Base-by-base conservation (phyloP, 1,139 yeast species). In the Taphrina sp. region DNA sequence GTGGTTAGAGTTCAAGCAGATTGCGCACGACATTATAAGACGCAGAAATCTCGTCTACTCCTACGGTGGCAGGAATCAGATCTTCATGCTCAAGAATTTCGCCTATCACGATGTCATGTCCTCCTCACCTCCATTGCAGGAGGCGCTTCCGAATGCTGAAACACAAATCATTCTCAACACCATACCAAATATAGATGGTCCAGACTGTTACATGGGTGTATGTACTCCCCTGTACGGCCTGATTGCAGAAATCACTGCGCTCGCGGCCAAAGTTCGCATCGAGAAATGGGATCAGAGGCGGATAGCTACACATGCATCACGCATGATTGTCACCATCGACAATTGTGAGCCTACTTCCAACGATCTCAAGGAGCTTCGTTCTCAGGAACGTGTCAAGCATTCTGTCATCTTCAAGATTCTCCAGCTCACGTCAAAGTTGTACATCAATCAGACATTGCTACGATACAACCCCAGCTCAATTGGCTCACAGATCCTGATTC, bases 21-120 rank as follows among this genome's bases (percentile, higher is more conserved):
- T 37, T 5, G 41, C 41, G 7, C 41, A 37, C 16, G 41, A 19
- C 5, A 37, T 37, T 19, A 37, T 37, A 20, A 37, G 7, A 10
- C 22, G 41, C 7, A 5, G 41, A 5, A 14, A 37, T 37, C 41
- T 37, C 10, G 23, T 37, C 5, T 8, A 37, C 7, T 5, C 22
- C 10, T 19, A 37, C 16, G 24, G 24, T 24, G 24, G 24, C 16
- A 8, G 41, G 10, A 24, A 37, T 7, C 41, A 37, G 24, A 19
- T 37, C 16, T 37, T 37, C 14, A 7, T 37, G 7, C 41, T 37
- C 16, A 37, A 19, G 16, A 37, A 37, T 24, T 37, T 37, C 19
- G 41, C 41, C 23, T 37, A 37, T 37, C 20, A 16, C 41, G 41
- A 37, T 19, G 24, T 37, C 20, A 37, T 37, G 41, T 37, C 41